Percentiles rank a stretch among this genome's conserved stretches.
Conservation (phyloP, 768 basidiomycete species). For the Xanthoconium purpureum region DNA sequence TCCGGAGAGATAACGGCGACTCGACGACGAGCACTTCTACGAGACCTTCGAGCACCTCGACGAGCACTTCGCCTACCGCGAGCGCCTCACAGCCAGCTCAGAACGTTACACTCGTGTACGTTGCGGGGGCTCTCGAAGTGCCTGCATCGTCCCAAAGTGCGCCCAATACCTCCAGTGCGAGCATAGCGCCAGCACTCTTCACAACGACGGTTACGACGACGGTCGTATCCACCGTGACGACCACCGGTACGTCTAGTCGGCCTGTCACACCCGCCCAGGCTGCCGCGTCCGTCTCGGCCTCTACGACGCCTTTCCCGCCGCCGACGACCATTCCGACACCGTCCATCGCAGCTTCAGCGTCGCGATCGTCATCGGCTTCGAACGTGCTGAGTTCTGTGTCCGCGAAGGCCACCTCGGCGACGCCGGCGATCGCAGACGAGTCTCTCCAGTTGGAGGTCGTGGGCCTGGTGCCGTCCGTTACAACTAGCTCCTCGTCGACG, state of each 20-base stretch:
- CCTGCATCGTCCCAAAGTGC: slow-evolving; percentile 9
- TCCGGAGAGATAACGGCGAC: slow-evolving; percentile 13
- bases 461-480: slow-evolving; percentile 2
- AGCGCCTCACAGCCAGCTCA: slow-evolving; percentile 12
- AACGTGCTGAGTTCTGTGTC: neutral
- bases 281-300: slow-evolving; percentile 11
- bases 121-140: slow-evolving; percentile 36
- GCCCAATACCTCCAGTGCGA: neutral
- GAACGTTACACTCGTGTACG: slow-evolving; percentile 55
- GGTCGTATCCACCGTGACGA: slow-evolving; percentile 10
- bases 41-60: slow-evolving; percentile 15
- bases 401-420: neutral
- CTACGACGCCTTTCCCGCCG: slow-evolving; percentile 5
- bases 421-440: slow-evolving; percentile 1
- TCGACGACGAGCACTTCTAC: slow-evolving; percentile 8
- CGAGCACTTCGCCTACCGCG: slow-evolving; percentile 11
- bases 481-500: neutral
- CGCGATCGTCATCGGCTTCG: slow-evolving; percentile 4
- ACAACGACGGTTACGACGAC: slow-evolving; percentile 31
- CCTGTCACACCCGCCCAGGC: slow-evolving; percentile 12
- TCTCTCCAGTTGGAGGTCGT: slow-evolving; percentile 25
- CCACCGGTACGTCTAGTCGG: neutral
- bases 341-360: neutral
- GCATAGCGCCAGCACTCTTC: neutral
- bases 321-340: neutral